Evolutionary conservation across 225 moss, liverwort and hornwort species (phyloP).

Genomic region (Straminergon stramineum): DNA sequence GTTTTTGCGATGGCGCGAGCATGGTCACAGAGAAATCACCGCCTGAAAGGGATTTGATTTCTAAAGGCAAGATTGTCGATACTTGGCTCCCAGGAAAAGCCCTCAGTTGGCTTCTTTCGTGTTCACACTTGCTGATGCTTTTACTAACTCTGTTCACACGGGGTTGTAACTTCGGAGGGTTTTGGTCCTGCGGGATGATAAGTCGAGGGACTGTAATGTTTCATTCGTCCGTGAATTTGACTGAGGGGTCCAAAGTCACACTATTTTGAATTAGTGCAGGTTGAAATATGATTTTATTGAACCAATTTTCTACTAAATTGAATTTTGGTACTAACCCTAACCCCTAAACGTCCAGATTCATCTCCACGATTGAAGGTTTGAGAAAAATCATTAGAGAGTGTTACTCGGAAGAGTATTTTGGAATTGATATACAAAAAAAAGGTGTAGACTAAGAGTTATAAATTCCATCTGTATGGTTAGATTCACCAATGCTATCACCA

Average conservation of each 20-base stretch:
- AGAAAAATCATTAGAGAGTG: too few relatives aligned
- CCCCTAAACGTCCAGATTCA: too few relatives aligned
- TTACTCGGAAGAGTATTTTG: too few relatives aligned
- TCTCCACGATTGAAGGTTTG: too few relatives aligned
- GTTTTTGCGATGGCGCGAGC: not conserved
- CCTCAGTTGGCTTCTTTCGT: not conserved
- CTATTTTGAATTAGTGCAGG: not conserved
- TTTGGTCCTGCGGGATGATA: not conserved
- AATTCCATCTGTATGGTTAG: too few relatives aligned
- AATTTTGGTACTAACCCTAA: not conserved
- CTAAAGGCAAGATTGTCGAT: not conserved
- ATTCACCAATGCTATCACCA: too few relatives aligned
- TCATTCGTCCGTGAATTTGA: not conserved
- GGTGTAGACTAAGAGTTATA: too few relatives aligned
- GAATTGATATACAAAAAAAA: too few relatives aligned
- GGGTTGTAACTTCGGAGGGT: not conserved
- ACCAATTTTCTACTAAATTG: not conserved
- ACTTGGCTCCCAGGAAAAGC: constrained; percentile 2
- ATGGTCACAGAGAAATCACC: not conserved
- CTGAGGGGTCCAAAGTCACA: not conserved
- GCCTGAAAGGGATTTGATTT: not conserved
- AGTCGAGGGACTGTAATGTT: not conserved
- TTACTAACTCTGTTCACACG: not conserved
- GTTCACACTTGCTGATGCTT: not conserved
- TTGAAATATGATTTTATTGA: not conserved